Conservation (phyloP, 164 flowering plant genomes). For the Protea cynaroides region DNA sequence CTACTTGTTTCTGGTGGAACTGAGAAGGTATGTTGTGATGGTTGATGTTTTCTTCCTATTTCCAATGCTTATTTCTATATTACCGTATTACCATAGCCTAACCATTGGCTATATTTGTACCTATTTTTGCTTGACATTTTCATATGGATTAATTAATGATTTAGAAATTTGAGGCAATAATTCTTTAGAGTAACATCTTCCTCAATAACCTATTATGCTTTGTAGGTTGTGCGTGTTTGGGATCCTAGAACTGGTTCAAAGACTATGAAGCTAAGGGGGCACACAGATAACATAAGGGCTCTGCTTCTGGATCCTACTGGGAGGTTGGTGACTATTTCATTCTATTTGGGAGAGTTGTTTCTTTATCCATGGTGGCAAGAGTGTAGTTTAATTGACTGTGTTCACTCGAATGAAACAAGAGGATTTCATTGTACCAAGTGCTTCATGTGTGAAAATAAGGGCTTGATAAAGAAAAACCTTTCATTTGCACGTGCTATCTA, state of each 20-base stretch:
- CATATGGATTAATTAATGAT: neutral
- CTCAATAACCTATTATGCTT: conserved; percentile 6
- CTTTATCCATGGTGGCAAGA: too few relatives aligned
- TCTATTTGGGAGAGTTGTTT: neutral
- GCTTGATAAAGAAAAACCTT: too few relatives aligned
- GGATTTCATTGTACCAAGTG: neutral
- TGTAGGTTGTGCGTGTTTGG: conserved; percentile 96
- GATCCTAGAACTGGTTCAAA: conserved; percentile 95
- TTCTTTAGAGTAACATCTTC: neutral
- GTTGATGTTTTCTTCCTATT: conserved; percentile 5
- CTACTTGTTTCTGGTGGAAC: conserved; percentile 98
- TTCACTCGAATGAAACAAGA: neutral
- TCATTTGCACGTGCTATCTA: too few relatives aligned
- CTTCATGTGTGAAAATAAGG: too few relatives aligned
- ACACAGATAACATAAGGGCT: conserved; percentile 91
- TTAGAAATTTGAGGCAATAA: conserved; percentile 1
- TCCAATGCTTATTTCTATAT: neutral
- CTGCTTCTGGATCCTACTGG: conserved; percentile 89
- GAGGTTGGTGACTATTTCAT: conserved; percentile 46
- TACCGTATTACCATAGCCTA: neutral
- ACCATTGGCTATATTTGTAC: neutral
- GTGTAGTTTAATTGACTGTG: neutral
- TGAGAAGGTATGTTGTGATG: conserved; percentile 65
- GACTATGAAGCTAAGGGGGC: conserved; percentile 94
- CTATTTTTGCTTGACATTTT: neutral